Base-by-base conservation (phyloP, 768 basidiomycete species). In the Boletus coccyginus region DNA sequence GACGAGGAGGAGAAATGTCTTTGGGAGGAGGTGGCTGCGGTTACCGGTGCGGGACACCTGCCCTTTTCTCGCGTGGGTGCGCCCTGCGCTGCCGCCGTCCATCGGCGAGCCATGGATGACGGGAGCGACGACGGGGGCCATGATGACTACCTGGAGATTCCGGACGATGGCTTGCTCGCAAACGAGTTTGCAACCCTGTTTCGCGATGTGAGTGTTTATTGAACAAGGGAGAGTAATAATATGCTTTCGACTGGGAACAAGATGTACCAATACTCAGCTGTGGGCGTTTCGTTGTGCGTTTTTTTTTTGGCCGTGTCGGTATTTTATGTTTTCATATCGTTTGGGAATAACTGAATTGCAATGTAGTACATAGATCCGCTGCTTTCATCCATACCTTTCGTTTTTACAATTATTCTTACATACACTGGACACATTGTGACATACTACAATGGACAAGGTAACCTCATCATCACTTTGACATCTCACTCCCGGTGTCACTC, bases 1-100 rank as follows among this genome's bases (percentile, higher is more conserved):
- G 60, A 64, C 32, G 70, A 71, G 2, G 66, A 71, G 19, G 70
- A 71, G 45, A 62, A 57, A 46, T 57, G 48, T 46, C 49, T 71
- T 14, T 73, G 70, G 67, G 62, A 63, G 19, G 70, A 71, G 47
- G 59, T 71, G 27, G 60, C 64, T 41, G 66, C 61, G 32, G 62
- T 55, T 41, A 70, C 67, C 3, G 62, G 59, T 16, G 46, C 43
- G 0, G 60, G 53, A 21, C 56, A 58, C 5, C 38, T 53, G 9
- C 24, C 58, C 49, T 61, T 71, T 35, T 52, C 62, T 1, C 65
- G 57, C 43, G 50, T 27, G 31, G 61, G 65, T 16, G 47, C 55
- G 6, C 42, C 55, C 0, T 67, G 66, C 40, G 58, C 49, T 13
- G 19, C 35, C 6, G 55, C 57, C 7, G n/a, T 52, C 36, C 29